Evolutionary conservation across 1,139 yeast species (phyloP).

Genomic region (Hansenula sp.): DNA sequence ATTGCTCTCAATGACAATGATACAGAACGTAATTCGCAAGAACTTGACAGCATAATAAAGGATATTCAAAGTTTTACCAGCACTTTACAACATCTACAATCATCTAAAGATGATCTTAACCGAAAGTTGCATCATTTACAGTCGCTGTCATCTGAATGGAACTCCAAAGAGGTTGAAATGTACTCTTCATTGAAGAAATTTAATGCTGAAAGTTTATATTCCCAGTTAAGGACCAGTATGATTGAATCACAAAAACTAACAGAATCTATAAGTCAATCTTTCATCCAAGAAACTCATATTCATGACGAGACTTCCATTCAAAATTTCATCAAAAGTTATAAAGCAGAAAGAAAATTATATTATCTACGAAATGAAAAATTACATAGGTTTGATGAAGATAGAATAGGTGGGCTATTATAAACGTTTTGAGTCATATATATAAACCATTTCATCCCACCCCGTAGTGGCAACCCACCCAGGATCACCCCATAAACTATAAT

Average conservation of each 20-base stretch:
- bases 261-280: slow-evolving; percentile 16
- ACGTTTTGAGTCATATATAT: slow-evolving; percentile 76
- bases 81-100: slow-evolving; percentile 5
- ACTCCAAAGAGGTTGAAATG: slow-evolving; percentile 24
- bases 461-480: slow-evolving; percentile 95
- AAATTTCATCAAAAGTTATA: slow-evolving; percentile 41
- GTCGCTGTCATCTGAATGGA: slow-evolving; percentile 12
- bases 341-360: slow-evolving; percentile 41
- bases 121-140: slow-evolving; percentile 7
- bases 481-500: slow-evolving; percentile 95
- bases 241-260: slow-evolving; percentile 13
- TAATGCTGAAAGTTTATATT: slow-evolving; percentile 15
- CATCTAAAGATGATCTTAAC: slow-evolving; percentile 12
- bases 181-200: slow-evolving; percentile 14
- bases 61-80: slow-evolving; percentile 10
- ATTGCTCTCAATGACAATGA: slow-evolving; percentile 14
- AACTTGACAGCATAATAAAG: slow-evolving; percentile 7
- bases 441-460: slow-evolving; percentile 96
- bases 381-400: slow-evolving; percentile 61
- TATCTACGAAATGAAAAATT: slow-evolving; percentile 57
- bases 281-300: slow-evolving; percentile 13
- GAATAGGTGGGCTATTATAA: slow-evolving; percentile 48
- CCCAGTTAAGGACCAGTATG: slow-evolving; percentile 9
- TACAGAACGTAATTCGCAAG: slow-evolving; percentile 7
- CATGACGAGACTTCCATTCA: slow-evolving; percentile 24